phyloP scores from a whole-genome alignment of 352 stramenopile genomes.

The Globisporangium iwayamae region DNA sequence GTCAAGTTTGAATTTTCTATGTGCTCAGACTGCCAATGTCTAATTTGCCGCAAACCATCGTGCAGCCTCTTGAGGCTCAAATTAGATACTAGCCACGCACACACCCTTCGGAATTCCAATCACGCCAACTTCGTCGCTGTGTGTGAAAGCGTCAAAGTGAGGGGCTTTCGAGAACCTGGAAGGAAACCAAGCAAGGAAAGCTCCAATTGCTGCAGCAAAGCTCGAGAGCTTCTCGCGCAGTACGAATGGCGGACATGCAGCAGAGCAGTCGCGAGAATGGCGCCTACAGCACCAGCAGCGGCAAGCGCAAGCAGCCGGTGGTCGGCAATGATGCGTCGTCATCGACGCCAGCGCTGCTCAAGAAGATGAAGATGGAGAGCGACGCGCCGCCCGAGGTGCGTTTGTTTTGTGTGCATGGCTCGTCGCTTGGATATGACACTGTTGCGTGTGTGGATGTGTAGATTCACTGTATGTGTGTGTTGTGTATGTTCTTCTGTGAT shows the following conservation, averaged over 20 bases:
- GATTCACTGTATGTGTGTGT: not conserved
- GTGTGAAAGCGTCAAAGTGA: too few relatives aligned
- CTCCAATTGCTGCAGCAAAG: not conserved
- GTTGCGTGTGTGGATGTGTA: slow-evolving; percentile 1
- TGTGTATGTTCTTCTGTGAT: not conserved
- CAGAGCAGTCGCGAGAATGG: slow-evolving; percentile 9
- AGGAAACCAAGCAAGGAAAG: too few relatives aligned
- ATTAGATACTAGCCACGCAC: too few relatives aligned
- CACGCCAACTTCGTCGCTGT: too few relatives aligned
- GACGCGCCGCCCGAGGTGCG: slow-evolving; percentile 50
- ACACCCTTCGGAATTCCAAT: too few relatives aligned
- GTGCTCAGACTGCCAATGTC: too few relatives aligned
- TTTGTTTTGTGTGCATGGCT: not conserved
- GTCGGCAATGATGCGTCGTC: not conserved
- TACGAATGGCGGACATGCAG: slow-evolving; percentile 15
- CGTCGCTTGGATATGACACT: not conserved
- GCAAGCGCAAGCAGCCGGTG: slow-evolving; percentile 13
- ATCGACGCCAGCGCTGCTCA: slow-evolving; percentile 17
- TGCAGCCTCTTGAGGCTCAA: too few relatives aligned
- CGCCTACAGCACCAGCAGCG: not conserved
- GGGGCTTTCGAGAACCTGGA: too few relatives aligned
- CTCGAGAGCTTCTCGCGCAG: too few relatives aligned
- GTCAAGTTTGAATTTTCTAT: too few relatives aligned
- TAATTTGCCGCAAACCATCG: too few relatives aligned
- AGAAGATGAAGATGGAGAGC: slow-evolving; percentile 72